Evolutionary conservation across 139 green algal species (phyloP), one percentile per base, ranked within the genome.

Genomic region (Microglena sp.): DNA sequence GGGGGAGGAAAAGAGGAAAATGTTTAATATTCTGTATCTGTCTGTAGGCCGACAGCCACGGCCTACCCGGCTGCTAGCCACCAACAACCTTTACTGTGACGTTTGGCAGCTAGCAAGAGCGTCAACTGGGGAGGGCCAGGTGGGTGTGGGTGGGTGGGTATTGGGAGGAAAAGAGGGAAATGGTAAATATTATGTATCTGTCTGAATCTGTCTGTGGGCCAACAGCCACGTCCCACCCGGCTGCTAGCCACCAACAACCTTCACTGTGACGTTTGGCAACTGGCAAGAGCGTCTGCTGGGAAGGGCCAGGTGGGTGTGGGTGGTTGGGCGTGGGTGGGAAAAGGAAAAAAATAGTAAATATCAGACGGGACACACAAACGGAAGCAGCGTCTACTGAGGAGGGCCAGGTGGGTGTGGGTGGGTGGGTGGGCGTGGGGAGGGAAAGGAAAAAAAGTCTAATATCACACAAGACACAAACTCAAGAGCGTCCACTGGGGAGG

Each of bases 81-180:
- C 36, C 2, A 34, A 62, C 22, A 40, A 60, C 55, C 67, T 33
- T 35, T 46, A 7, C 15, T 61, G 63, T 33, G 57, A 67, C 64
- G 35, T 27, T 54, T 66, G 75, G 75, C 53, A 74, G 71, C 18
- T 46, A 66, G 30, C 70, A 75, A 36, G 35, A 64, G 33, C 69
- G 67, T 55, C 64, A 66, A 53, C 29, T 62, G 55, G 78, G 36
- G 24, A 31, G 11, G 15, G 60, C 54, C 11, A 50, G 30, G 26
- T 4, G 4, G 0, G 3, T 36, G 34, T 33, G 22, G 56, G 55
- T 34, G 33, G 43, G 30, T 45, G 15, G 36, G 4, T 21, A 33
- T 3, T 0, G 21, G 22, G 24, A 29, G 33, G 34, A 40, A 11
- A 26, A 6, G 36, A 2, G 5, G 7, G 15, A 6, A 22, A 21